Percentiles rank a stretch among this genome's conserved stretches.
Conservation (phyloP, 306 rosid species). For the Crotalaria pallida region DNA sequence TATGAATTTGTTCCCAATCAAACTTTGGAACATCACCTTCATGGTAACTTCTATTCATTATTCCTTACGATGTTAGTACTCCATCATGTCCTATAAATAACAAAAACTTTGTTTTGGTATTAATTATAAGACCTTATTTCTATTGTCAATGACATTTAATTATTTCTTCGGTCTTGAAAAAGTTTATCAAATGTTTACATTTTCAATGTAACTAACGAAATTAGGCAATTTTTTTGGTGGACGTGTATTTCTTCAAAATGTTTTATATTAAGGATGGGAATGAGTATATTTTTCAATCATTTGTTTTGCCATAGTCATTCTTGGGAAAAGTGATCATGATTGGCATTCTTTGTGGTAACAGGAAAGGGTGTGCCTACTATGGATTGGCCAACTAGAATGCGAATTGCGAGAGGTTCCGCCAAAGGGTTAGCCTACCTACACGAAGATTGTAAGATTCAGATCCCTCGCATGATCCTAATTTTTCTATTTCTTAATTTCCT, state of each 20-base stretch:
- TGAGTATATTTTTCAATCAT: background rate
- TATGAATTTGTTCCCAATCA: slow-evolving; percentile 62
- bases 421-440: slow-evolving; percentile 85
- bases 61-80: background rate
- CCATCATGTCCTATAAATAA: too few relatives aligned
- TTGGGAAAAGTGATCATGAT: background rate
- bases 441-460: slow-evolving; percentile 60
- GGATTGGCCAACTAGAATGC: slow-evolving; percentile 68
- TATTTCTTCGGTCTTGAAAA: too few relatives aligned
- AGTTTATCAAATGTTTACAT: too few relatives aligned
- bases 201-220: too few relatives aligned
- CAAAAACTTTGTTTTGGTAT: too few relatives aligned
- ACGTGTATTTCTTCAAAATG: too few relatives aligned
- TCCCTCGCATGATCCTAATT: background rate
- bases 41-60: slow-evolving; percentile 30
- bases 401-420: slow-evolving; percentile 72
- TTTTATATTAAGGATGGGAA: too few relatives aligned
- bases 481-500: background rate
- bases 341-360: slow-evolving; percentile 15
- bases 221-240: too few relatives aligned
- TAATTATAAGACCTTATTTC: too few relatives aligned
- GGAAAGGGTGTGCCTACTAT: slow-evolving; percentile 52
- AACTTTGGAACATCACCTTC: slow-evolving; percentile 60
- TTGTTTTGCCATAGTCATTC: background rate
- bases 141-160: too few relatives aligned